phyloP scores from a whole-genome alignment of 805 yeast genomes.

The Candida mattraensis region DNA sequence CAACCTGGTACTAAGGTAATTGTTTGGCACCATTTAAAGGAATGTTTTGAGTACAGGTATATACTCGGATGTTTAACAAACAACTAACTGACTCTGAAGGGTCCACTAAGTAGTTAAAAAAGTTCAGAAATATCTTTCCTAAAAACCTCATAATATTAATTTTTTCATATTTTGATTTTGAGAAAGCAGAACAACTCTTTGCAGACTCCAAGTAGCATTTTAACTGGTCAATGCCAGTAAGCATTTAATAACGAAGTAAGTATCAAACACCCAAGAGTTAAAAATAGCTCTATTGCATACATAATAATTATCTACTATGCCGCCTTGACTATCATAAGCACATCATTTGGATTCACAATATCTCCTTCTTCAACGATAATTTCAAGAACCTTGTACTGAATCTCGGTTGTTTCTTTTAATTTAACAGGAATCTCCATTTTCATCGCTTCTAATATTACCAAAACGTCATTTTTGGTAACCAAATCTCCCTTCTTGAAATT shows the following conservation, averaged over 20 bases:
- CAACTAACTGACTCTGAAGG: too few relatives aligned
- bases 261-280: constrained; percentile 38
- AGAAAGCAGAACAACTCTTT: too few relatives aligned
- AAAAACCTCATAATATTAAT: too few relatives aligned
- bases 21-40: too few relatives aligned
- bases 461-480: constrained; percentile 70
- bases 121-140: too few relatives aligned
- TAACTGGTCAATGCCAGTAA: constrained; percentile 1
- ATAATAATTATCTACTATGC: constrained; percentile 34
- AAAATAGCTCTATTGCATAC: too few relatives aligned
- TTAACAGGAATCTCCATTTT: constrained; percentile 73
- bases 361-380: constrained; percentile 82
- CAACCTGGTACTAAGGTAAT: too few relatives aligned
- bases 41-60: too few relatives aligned
- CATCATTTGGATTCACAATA: constrained; percentile 94
- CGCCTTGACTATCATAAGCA: constrained; percentile 64
- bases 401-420: constrained; percentile 46
- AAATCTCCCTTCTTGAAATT: constrained; percentile 72
- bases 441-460: constrained; percentile 95
- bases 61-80: too few relatives aligned
- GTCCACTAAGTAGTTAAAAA: too few relatives aligned
- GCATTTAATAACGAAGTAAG: constrained; percentile 1
- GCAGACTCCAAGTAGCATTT: too few relatives aligned
- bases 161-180: too few relatives aligned
- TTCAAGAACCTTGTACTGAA: constrained; percentile 67